Conservation (phyloP, 176 grass and related monocot species). For the Triticum monococcum region DNA sequence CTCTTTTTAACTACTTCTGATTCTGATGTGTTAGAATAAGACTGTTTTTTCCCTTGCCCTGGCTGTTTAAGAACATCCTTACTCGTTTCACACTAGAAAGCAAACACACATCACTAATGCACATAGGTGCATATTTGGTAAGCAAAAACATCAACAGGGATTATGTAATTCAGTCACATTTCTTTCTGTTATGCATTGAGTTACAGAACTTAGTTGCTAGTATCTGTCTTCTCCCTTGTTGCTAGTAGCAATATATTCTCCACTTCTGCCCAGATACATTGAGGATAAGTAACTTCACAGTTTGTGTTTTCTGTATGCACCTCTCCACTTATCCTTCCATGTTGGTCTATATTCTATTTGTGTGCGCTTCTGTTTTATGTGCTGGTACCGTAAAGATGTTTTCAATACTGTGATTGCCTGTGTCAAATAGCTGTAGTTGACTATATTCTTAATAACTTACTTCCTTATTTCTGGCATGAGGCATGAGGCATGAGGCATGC, state of each 20-base stretch:
- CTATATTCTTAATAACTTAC: background rate
- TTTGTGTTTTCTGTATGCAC: background rate
- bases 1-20: slow-evolving; percentile 12
- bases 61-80: slow-evolving; percentile 1
- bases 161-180: background rate
- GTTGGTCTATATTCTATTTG: background rate
- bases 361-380: background rate
- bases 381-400: background rate
- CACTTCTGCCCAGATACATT: background rate
- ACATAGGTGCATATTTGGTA: slow-evolving; percentile 2
- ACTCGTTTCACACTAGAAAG: slow-evolving; percentile 11
- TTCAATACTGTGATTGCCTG: background rate
- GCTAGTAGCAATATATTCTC: slow-evolving; percentile 19
- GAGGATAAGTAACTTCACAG: slow-evolving; percentile 11
- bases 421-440: background rate
- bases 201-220: background rate
- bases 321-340: background rate
- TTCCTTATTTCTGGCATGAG: background rate
- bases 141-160: slow-evolving; percentile 4
- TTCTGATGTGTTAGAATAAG: slow-evolving; percentile 3
- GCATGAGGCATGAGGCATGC: background rate
- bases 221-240: slow-evolving; percentile 13
- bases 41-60: background rate
- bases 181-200: slow-evolving; percentile 12
- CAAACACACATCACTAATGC: background rate